A percentile compares a stretch with the other conserved stretches of the same genome.
phyloP scores from a whole-genome alignment of 23 red algal genomes.

The Gracilaria domingensis region DNA sequence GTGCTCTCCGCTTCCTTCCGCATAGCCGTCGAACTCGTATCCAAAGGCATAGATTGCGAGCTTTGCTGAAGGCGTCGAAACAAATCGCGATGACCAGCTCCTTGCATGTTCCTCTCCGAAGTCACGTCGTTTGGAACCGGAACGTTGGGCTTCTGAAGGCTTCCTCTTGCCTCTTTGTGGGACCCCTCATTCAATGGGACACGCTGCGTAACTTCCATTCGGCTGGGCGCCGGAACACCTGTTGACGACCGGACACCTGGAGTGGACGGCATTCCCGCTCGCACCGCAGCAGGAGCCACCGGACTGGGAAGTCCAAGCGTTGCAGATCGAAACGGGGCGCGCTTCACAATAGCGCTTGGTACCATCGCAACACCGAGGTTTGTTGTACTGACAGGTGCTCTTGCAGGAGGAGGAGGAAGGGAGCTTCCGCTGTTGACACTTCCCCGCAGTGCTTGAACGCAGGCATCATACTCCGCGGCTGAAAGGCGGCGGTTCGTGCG shows the following conservation, averaged over 20 bases:
- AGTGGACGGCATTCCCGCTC: not conserved
- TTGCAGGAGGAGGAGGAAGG: not conserved
- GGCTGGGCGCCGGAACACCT: not conserved
- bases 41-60: not conserved
- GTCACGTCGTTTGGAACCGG: not conserved
- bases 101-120: not conserved
- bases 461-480: constrained; percentile 12
- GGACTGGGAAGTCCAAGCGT: constrained; percentile 9
- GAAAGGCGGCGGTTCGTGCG: constrained; percentile 4
- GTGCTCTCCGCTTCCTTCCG: not conserved
- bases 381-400: not conserved
- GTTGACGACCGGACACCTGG: constrained; percentile 34
- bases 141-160: not conserved
- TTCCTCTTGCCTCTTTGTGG: not conserved
- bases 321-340: not conserved
- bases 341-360: constrained; percentile 18
- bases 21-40: not conserved
- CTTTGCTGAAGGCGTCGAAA: not conserved
- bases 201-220: not conserved
- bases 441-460: constrained; percentile 8
- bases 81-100: not conserved
- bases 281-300: not conserved
- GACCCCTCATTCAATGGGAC: not conserved
- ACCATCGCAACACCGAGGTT: constrained; percentile 8
- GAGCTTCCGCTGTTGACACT: not conserved